Evolutionary conservation across 768 basidiomycete species (phyloP).

Genomic region (Infundibulicybe gibba): DNA sequence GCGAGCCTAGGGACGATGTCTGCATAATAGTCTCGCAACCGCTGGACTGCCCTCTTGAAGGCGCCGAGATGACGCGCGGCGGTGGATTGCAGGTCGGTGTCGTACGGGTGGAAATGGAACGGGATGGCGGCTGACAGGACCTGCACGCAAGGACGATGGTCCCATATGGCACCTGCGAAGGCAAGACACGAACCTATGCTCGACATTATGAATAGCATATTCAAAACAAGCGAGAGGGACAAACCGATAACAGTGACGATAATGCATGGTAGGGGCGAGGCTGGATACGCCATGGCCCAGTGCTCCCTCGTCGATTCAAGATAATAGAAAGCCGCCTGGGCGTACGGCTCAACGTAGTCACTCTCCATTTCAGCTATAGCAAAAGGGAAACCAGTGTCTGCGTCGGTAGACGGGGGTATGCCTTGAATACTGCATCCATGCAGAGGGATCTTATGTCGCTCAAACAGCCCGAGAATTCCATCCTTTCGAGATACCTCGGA

Average conservation of each 20-base stretch:
- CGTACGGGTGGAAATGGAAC: constrained; percentile 16
- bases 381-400: no score
- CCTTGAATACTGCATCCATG: no score
- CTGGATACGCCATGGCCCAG: no score
- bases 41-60: constrained; percentile 15
- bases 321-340: no score
- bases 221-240: constrained; percentile 3
- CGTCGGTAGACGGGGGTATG: no score
- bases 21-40: constrained; percentile 20
- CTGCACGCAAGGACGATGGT: constrained; percentile 14
- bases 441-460: no score
- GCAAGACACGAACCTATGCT: constrained; percentile 18
- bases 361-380: no score
- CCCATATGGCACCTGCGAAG: constrained; percentile 22
- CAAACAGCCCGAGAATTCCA: no score
- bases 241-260: constrained; percentile 19
- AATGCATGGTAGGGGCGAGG: constrained; percentile 20
- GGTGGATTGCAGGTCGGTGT: constrained; percentile 6
- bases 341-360: no score
- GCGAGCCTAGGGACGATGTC: constrained; percentile 1
- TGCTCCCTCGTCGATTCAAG: no score
- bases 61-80: constrained; percentile 20
- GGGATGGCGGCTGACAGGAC: constrained; percentile 18
- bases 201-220: constrained; percentile 1
- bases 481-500: no score